Base-by-base conservation (phyloP, 352 stramenopile species). In the Pythium periplocum region DNA sequence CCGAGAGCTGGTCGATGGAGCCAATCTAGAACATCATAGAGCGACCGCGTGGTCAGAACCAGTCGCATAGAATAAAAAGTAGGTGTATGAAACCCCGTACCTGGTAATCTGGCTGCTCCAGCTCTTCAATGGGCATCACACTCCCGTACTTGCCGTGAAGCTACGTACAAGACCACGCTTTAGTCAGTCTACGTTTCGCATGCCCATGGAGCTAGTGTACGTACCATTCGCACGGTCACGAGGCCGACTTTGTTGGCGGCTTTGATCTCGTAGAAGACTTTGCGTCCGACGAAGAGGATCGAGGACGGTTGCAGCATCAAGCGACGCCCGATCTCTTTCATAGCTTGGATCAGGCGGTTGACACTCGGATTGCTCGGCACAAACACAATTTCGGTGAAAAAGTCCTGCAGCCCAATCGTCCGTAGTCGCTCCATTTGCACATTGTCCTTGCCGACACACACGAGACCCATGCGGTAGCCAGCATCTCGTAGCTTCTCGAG, bases 261-360 rank as follows among this genome's bases (percentile, higher is more conserved):
- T 42, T 92, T 94, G 63, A 94, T 89, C 59, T 94, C 83, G 49
- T 89, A 91, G 53, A 94, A 94, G 8, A 85, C 78, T 53, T 91
- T 91, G 46, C 82, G 76, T 2, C 83, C 83, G 36, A 94, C 79
- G 35, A 94, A 91, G 31, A 89, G 71, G 34, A 94, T 71, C n/a
- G 75, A 78, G 11, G 83, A 94, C 41, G 79, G 57, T 51, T 81
- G 69, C 26, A 92, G 57, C 47, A 88, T 75, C 11, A 94, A 47
- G 12, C 77, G 62, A 1, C 75, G 68, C 0, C 67, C 53, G 5
- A 92, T 76, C 41, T 87, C 72, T 52, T 87, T 87, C 83, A 94
- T 90, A 1, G 77, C 76, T 31, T 70, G 79, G 6, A 69, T 74
- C n/a, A 94, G 62, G 51, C 86, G 73, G 10, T 59, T 57, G 42